Percentiles rank a stretch among this genome's conserved stretches.
Evolutionary conservation across 768 basidiomycete genomes (phyloP).

Genomic region (Nevesoporus exiguus): DNA sequence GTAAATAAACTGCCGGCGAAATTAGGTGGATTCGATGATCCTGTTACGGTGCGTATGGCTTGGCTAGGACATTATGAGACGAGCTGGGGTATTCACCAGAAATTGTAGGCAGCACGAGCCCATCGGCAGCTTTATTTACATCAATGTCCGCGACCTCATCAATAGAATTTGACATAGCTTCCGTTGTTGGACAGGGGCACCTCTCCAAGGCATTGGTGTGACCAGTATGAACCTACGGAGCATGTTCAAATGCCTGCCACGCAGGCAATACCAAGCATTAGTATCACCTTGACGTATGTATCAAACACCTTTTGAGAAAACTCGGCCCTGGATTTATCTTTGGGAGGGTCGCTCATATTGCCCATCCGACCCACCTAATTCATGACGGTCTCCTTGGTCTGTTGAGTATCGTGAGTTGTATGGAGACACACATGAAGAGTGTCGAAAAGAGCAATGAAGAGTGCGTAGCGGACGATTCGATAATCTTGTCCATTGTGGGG

Average conservation of each 20-base stretch:
- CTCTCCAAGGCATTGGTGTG: no score
- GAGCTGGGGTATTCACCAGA: neutral
- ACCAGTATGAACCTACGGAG: neutral
- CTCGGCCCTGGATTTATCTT: neutral
- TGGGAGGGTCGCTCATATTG: neutral
- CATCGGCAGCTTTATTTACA: no score
- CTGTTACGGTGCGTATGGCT: no score
- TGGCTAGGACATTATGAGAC: no score
- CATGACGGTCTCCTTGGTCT: neutral
- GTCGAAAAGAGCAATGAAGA: no score
- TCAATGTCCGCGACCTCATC: no score
- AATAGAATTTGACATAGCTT: no score
- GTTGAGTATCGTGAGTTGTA: no score
- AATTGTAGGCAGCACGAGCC: no score
- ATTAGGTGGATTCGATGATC: neutral
- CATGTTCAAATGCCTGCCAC: neutral
- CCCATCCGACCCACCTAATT: neutral
- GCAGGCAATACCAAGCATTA: no score
- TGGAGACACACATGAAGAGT: constrained; percentile 15
- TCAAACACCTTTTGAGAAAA: neutral
- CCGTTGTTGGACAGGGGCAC: no score
- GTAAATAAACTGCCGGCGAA: neutral
- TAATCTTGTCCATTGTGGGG: neutral
- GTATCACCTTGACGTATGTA: neutral
- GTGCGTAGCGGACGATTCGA: constrained; percentile 1